A percentile compares a stretch with the other conserved stretches of the same genome.
Conservation (phyloP, 768 basidiomycete species). For the Dioszegia crocea region DNA sequence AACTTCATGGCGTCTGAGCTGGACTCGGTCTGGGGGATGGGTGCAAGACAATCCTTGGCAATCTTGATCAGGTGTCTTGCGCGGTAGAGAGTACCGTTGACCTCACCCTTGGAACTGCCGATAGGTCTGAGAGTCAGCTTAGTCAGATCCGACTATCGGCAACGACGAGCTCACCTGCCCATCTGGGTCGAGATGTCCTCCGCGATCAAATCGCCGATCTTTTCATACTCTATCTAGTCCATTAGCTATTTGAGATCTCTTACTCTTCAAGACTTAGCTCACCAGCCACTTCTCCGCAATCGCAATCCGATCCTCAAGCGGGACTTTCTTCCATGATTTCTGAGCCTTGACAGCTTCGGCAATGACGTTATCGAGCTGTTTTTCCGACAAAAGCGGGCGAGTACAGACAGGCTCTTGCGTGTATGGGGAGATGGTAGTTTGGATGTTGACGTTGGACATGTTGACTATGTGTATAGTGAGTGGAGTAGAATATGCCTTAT, state of each 20-base stretch:
- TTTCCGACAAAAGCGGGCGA: constrained; percentile 61
- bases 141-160: no score
- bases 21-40: constrained; percentile 68
- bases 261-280: constrained; percentile 47
- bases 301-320: constrained; percentile 63
- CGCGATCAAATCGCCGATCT: constrained; percentile 60
- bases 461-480: neutral
- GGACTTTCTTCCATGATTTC: constrained; percentile 63
- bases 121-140: constrained; percentile 60
- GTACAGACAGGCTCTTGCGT: constrained; percentile 66
- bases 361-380: constrained; percentile 63
- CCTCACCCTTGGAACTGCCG: constrained; percentile 70
- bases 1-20: constrained; percentile 79
- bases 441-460: constrained; percentile 49
- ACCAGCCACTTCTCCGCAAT: constrained; percentile 71
- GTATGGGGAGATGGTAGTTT: constrained; percentile 82
- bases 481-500: neutral
- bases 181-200: constrained; percentile 81
- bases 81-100: constrained; percentile 73
- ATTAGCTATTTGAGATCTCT: neutral
- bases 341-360: constrained; percentile 63
- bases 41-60: constrained; percentile 67
- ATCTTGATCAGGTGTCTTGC: constrained; percentile 80
- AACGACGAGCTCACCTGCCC: constrained; percentile 65
- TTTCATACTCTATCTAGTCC: constrained; percentile 56